Evolutionary conservation across 305 asterid genomes (phyloP), one percentile per base, ranked within the genome.

Genomic region (Fraxinus greggii): DNA sequence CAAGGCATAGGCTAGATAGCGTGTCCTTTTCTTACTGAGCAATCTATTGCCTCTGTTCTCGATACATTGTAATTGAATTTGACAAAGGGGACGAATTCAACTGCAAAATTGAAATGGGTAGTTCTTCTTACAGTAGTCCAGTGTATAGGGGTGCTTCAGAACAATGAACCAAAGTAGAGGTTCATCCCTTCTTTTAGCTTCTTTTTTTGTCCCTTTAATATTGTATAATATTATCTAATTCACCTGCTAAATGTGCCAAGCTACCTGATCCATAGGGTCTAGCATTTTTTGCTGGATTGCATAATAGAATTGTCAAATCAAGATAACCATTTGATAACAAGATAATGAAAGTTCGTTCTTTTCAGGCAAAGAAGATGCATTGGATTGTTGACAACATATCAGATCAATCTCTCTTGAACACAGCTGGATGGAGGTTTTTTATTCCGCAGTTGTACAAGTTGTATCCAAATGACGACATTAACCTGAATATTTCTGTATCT

Each of bases 351-450:
- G 10, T 79, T 76, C 26, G 73, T 80, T 76, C 79, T 51, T 72
- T 21, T 87, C 84, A 94, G 99, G 97, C 97, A 28, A 85, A 82
- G 84, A 90, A 90, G 84, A 85, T 97, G 97, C 94, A 90, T 24
- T 91, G 97, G 95, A 76, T 87, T 70, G 91, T 97, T 35, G 96
- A 93, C 82, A 86, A 94, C 80, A 83, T 90, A 35, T 93, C 97
- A 10, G 94, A 93, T 84, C 89, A 91, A 67, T 79, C 87, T 76
- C 88, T 93, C 84, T 73, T 97, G 90, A 97, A 94, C 92, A 97
- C 99, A 61, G 93, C 97, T 81, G 92, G 87, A 72, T 97, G 98
- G 98, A 92, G 92, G 80, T 93, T 86, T 83, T 84, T 94, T 75
- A 61, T 97, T 85, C 99, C 99, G 12, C 91, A 89, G 89, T 86